Evolutionary conservation across 352 stramenopile genomes (phyloP), one percentile per base, ranked within the genome.

Genomic region (Globisporangium alternatum): DNA sequence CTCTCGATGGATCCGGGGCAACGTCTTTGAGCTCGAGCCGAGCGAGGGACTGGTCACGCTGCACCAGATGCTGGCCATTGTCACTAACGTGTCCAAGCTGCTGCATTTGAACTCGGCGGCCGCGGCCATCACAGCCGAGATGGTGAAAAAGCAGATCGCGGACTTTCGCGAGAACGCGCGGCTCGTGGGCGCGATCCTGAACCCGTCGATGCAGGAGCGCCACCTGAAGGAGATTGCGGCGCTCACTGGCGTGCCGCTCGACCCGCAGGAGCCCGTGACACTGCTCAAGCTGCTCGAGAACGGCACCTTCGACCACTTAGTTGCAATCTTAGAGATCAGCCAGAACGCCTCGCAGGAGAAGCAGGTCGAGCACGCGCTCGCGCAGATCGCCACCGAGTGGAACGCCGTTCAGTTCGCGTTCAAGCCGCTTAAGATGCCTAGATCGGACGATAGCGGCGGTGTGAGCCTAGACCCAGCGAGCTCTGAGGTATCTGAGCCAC

Each of bases 71-170:
- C 73, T 86, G 12, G 53, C 51, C 3, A 75, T 75, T 0, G 74
- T 91, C 7, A 52, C 78, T 0, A 83, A 71, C 15, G 82, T 86
- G 2, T 81, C 78, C 1, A 93, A 86, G 51, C 60, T 85, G 3
- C 57, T 92, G 19, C 66, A 89, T 8, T 8, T 80, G 15, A 89
- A 81, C 22, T 87, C 71, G 0, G 80, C 81, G 3, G 75, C 72
- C 1, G 79, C 86, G 0, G 80, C 80, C 7, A 79, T 90, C 52
- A 90, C 81, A 0, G 80, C 85, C 0, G 85, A 94, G 51, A 71
- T 88, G 48, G 66, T 93, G 22, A 86, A 88, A 49, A 94, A 94
- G 62, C 86, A 92, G 59, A 88, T 94, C 69, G 75, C 66, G 0
- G 85, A 93, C 48, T 94, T 94, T 43, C 70, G 78, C 5, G 83